These are phyloP conservation scores for Paxillus rubicundulus DNA, from an alignment of 768 basidiomycete genomes.

Conservation along the genomic window DNA sequence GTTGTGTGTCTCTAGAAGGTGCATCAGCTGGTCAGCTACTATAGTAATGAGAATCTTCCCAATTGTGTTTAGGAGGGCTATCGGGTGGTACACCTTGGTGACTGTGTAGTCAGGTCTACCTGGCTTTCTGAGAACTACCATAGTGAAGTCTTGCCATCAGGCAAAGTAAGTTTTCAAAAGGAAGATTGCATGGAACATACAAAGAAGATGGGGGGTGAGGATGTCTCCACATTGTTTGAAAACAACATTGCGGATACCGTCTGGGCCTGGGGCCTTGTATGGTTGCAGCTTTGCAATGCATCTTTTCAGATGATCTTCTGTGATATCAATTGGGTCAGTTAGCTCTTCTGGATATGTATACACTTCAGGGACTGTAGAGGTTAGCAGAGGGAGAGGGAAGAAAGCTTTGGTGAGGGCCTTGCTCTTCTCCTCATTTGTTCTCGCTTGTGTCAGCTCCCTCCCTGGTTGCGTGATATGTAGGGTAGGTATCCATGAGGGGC, in stretches of 20 bases:
- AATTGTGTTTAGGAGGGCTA: constrained; percentile 1
- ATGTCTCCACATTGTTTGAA: constrained; percentile 12
- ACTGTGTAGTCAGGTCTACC: constrained; percentile 32
- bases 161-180: constrained; percentile 5
- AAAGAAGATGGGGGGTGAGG: constrained; percentile 5
- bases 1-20: neutral
- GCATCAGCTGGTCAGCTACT: neutral
- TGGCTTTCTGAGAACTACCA: constrained; percentile 35
- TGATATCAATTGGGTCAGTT: neutral
- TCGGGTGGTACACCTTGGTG: neutral
- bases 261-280: constrained; percentile 20
- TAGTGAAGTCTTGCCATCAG: constrained; percentile 26
- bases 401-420: no score
- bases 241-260: constrained; percentile 25
- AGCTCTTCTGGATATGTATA: constrained; percentile 4
- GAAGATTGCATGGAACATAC: constrained; percentile 10
- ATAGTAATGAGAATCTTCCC: neutral
- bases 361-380: neutral
- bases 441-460: no score
- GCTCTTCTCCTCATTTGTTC: no score
- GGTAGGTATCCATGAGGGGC: no score
- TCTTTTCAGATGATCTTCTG: constrained; percentile 4
- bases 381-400: no score
- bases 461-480: no score
- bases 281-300: constrained; percentile 9